Conservation (phyloP, 1,139 yeast genomes). For the Geotrichum australiense region DNA sequence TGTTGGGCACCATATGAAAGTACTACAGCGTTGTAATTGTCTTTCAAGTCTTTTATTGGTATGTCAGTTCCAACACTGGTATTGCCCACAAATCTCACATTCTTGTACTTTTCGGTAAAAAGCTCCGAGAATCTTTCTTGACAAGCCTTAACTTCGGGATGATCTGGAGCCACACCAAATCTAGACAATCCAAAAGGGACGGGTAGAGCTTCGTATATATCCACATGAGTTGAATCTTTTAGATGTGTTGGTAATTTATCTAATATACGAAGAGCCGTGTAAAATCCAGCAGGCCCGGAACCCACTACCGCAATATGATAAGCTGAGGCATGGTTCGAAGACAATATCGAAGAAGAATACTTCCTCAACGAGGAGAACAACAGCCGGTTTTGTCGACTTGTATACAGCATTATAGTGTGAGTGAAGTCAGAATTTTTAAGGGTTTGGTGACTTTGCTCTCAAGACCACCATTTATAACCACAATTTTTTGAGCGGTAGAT, state of each 20-base stretch:
- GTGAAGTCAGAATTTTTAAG: no score
- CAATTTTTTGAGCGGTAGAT: no score
- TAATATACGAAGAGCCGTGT: constrained; percentile 72
- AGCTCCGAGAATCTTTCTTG: constrained; percentile 64
- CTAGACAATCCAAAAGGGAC: constrained; percentile 88
- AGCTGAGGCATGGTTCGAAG: no score
- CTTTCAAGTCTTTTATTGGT: constrained; percentile 42
- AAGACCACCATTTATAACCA: constrained; percentile 4
- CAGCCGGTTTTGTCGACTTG: constrained; percentile 3
- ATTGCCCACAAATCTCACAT: constrained; percentile 70
- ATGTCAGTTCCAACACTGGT: constrained; percentile 58
- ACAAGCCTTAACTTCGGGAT: constrained; percentile 87
- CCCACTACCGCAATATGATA: constrained; percentile 78
- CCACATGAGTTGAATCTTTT: constrained; percentile 26
- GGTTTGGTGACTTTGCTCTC: constrained; percentile 1
- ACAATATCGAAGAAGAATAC: no score
- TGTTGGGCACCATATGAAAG: constrained; percentile 77
- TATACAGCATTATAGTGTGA: constrained; percentile 1
- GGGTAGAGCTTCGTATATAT: constrained; percentile 69
- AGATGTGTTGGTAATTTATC: constrained; percentile 40
- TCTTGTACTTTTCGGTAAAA: constrained; percentile 36
- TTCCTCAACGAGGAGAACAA: no score
- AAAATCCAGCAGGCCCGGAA: constrained; percentile 95
- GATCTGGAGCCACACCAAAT: constrained; percentile 99
- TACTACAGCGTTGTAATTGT: constrained; percentile 63